Evolutionary conservation across 1,284 basidiomycete species (phyloP), one percentile per base, ranked within the genome.

Genomic region (Apiotrichum siamense): DNA sequence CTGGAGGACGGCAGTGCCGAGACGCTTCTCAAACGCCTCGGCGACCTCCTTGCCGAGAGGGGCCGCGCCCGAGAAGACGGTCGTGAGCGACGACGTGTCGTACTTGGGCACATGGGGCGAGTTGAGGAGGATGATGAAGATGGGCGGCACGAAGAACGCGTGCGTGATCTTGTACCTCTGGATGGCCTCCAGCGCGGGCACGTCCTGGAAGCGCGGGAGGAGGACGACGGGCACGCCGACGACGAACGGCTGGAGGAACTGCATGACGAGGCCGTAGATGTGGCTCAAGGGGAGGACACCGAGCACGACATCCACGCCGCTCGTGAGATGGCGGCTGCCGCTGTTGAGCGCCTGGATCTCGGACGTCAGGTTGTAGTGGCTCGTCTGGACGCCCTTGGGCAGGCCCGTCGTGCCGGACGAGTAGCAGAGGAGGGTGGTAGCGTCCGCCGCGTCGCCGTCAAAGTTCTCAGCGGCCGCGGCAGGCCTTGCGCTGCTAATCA

Each of bases 41-140:
- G 61, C 60, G 18, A 73, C 56, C 39, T 69, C 65, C n/a, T 56
- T 41, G 1, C 85, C 83, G 5, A 92, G 77, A 1, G 90, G 89
- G 3, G 92, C 92, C 0, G 90, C 92, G 5, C 88, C 90, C 1
- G 83, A 87, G 57, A 84, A 77, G 41, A 92, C 63, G 7, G 80
- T 72, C n/a, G 76, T 70, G 9, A 94, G 67, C 3, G 80, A 79
- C 4, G 77, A 80, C 44, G 92, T 56, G 62, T 91, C 79, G 67
- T 86, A 85, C 66, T 85, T 79, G 42, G 81, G 78, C 2, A 87
- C 78, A 15, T 80, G 82, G 77, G 72, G 67, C 38, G 73, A 73
- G 54, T 76, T 58, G 38, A 72, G 58, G 33, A 76, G 55, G 18
- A 63, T 64, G 26, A 94, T 82, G 4, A 91, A 75, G 41, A 96